These are phyloP conservation scores for Ormosia semicastrata DNA, from an alignment of 306 rosid species.

Conservation along the genomic window DNA sequence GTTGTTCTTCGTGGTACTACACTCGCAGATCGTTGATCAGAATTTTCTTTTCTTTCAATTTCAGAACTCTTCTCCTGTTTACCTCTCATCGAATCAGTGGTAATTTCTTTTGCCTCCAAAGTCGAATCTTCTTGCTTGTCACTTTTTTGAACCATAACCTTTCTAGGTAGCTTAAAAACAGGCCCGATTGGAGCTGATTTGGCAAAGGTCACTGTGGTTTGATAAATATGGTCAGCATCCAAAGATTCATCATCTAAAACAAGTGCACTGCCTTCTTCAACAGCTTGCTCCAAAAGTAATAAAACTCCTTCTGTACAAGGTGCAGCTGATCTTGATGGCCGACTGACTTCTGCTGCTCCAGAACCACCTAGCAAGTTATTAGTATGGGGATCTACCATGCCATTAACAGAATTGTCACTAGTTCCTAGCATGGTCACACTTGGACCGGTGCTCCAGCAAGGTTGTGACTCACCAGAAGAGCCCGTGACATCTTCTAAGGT, in stretches of 20 bases:
- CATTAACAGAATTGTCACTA: neutral
- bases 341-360: slow-evolving; percentile 22
- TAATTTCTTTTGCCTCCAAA: slow-evolving; percentile 19
- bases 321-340: slow-evolving; percentile 15
- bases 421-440: slow-evolving; percentile 5
- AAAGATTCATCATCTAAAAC: slow-evolving; percentile 43
- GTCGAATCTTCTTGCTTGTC: slow-evolving; percentile 35
- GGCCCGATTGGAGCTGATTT: slow-evolving; percentile 67
- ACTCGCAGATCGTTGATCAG: slow-evolving; percentile 27
- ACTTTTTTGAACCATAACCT: slow-evolving; percentile 12
- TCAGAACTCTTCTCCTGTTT: slow-evolving; percentile 41
- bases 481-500: slow-evolving; percentile 20
- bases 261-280: slow-evolving; percentile 62
- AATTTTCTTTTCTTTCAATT: slow-evolving; percentile 34
- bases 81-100: slow-evolving; percentile 13
- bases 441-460: neutral
- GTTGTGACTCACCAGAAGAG: slow-evolving; percentile 2
- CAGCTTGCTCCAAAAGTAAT: slow-evolving; percentile 56
- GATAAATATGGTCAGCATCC: slow-evolving; percentile 63
- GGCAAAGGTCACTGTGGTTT: slow-evolving; percentile 49
- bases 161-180: slow-evolving; percentile 48
- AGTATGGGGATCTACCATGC: slow-evolving; percentile 6
- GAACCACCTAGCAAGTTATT: slow-evolving; percentile 29
- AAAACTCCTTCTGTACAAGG: slow-evolving; percentile 43
- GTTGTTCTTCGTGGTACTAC: slow-evolving; percentile 59